Conservation (phyloP, 2,329 filamentous ascomycete species). For the Pseudogymnoascus sp. region DNA sequence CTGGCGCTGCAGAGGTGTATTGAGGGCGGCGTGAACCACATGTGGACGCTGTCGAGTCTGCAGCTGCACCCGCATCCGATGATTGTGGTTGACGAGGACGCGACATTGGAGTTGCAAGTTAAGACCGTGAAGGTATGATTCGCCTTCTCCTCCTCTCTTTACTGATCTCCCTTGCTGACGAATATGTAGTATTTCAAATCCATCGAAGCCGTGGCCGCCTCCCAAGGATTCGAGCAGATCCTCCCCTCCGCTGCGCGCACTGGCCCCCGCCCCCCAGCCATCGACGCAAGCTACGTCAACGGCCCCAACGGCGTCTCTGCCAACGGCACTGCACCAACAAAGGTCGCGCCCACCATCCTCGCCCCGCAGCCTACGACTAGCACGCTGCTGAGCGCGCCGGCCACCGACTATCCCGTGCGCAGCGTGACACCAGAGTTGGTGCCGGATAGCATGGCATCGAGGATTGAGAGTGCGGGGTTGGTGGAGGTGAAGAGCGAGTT, state of each 20-base stretch:
- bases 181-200: constrained; percentile 58
- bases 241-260: constrained; percentile 50
- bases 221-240: constrained; percentile 51
- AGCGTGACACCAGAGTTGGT: constrained; percentile 52
- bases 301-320: constrained; percentile 20
- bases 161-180: too few species aligned
- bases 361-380: constrained; percentile 49
- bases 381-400: constrained; percentile 47
- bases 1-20: constrained; percentile 72
- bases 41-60: constrained; percentile 79
- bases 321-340: neutral
- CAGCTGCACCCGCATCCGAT: constrained; percentile 76
- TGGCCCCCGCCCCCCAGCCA: constrained; percentile 30
- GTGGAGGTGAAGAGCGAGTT: constrained; percentile 46
- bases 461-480: neutral
- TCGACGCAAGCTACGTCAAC: constrained; percentile 16
- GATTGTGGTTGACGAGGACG: constrained; percentile 77
- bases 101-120: constrained; percentile 63
- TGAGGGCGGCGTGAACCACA: constrained; percentile 77
- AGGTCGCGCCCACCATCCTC: constrained; percentile 36
- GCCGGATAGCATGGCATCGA: constrained; percentile 48
- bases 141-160: neutral
- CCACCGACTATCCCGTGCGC: constrained; percentile 47
- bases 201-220: constrained; percentile 56
- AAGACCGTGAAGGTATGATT: constrained; percentile 57